These are phyloP conservation scores for Monsonia emarginata DNA, from an alignment of 441 rosid species.

Conservation along the genomic window DNA sequence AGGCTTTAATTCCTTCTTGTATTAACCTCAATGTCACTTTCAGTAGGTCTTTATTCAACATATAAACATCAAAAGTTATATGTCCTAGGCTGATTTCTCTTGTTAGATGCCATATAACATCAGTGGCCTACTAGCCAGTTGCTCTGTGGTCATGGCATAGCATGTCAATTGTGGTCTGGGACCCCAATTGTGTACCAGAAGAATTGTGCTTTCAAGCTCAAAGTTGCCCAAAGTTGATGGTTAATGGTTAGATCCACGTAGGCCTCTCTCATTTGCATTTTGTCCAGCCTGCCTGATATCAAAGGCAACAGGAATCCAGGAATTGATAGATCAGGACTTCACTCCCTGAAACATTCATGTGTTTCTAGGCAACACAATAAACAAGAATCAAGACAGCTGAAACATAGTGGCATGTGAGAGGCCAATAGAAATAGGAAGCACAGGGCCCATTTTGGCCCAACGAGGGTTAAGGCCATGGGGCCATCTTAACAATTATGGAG, in stretches of 20 bases:
- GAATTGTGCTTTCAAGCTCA: conserved; percentile 8
- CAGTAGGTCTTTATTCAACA: neutral
- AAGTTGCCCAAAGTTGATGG: neutral
- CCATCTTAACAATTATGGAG: neutral
- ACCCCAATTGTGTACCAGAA: neutral
- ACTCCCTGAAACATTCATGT: neutral
- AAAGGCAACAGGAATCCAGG: neutral
- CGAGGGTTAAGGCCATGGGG: neutral
- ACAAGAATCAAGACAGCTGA: neutral
- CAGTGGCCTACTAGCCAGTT: conserved; percentile 1
- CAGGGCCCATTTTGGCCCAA: neutral
- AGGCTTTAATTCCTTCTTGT: neutral
- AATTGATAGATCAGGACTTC: conserved; percentile 3
- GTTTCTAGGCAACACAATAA: conserved; percentile 4
- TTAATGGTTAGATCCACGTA: neutral
- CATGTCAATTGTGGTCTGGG: conserved; percentile 2
- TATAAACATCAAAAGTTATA: neutral
- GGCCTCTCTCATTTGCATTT: conserved; percentile 5
- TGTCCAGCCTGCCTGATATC: neutral
- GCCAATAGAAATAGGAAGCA: too few species aligned
- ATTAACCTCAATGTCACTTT: neutral
- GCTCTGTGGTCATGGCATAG: neutral
- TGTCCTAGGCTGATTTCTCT: neutral
- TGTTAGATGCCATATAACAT: conserved; percentile 1
- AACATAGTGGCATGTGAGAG: neutral